These are phyloP conservation scores for Leishmania tropica DNA, from an alignment of 208 protist species.

Conservation along the genomic window DNA sequence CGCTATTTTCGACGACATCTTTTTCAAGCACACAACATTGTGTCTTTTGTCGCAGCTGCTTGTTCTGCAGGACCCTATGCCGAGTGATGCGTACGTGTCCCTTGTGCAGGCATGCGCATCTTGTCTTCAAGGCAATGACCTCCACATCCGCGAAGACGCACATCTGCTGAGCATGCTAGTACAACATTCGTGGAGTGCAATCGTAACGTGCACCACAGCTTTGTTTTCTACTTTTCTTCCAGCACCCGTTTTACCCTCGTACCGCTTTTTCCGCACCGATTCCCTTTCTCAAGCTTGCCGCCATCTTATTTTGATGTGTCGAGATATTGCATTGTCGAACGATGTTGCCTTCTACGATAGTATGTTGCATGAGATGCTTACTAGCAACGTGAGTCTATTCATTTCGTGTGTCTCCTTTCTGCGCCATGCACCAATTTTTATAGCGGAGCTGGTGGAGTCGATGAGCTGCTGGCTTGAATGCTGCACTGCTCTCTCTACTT, in stretches of 20 bases:
- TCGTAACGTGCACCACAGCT: constrained; percentile 3
- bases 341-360: constrained; percentile 22
- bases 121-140: neutral
- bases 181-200: constrained; percentile 23
- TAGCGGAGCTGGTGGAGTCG: neutral
- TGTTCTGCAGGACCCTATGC: neutral
- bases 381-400: constrained; percentile 12
- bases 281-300: constrained; percentile 1
- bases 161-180: constrained; percentile 8
- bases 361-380: constrained; percentile 22
- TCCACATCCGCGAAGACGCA: neutral
- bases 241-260: neutral
- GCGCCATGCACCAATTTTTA: constrained; percentile 10
- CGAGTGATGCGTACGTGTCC: constrained; percentile 25
- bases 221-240: constrained; percentile 3
- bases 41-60: constrained; percentile 16
- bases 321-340: constrained; percentile 26
- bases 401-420: constrained; percentile 5
- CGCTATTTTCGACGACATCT: neutral
- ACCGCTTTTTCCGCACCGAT: constrained; percentile 27
- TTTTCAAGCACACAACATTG: neutral
- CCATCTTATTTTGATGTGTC: constrained; percentile 12
- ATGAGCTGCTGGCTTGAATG: constrained; percentile 11
- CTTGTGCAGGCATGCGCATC: constrained; percentile 12
- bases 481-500: constrained; percentile 18